phyloP scores from a whole-genome alignment of 2,329 filamentous ascomycete species.

The Neopestalotiopsis sp. region DNA sequence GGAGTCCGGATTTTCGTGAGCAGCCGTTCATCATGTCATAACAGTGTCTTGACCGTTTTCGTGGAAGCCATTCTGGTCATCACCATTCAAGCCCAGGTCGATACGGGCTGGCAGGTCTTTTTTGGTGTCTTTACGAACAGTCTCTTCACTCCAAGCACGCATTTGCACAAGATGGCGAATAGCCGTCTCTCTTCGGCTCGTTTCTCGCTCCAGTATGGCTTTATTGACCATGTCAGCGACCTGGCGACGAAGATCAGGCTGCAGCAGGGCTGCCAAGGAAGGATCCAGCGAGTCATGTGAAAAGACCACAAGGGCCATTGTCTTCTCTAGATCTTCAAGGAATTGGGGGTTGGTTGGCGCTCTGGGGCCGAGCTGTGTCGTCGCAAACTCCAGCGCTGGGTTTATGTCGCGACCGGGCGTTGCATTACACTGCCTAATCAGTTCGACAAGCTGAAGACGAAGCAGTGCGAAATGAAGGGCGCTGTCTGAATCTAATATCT shows the following conservation, averaged over 20 bases:
- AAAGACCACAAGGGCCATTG: conserved; percentile 92
- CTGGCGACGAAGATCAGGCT: conserved; percentile 78
- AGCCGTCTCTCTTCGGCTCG: conserved; percentile 76
- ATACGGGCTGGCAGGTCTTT: conserved; percentile 47
- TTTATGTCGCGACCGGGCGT: conserved; percentile 73
- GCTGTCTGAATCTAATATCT: conserved; percentile 88
- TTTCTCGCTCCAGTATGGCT: conserved; percentile 79
- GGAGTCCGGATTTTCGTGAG: not conserved
- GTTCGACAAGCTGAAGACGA: conserved; percentile 89
- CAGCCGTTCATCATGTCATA: conserved; percentile 41
- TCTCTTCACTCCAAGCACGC: conserved; percentile 82
- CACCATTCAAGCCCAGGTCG: conserved; percentile 43
- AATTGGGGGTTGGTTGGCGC: conserved; percentile 84
- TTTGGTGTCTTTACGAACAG: conserved; percentile 51
- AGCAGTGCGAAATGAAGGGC: conserved; percentile 88
- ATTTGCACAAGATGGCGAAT: conserved; percentile 83
- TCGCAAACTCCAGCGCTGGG: conserved; percentile 85
- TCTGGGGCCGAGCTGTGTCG: conserved; percentile 82
- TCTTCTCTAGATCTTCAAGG: conserved; percentile 85
- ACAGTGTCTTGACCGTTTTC: conserved; percentile 58
- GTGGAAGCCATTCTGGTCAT: conserved; percentile 28
- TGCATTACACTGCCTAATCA: conserved; percentile 79
- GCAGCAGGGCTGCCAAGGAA: conserved; percentile 75
- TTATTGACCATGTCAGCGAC: conserved; percentile 92
- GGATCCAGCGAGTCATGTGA: conserved; percentile 79